Base-by-base conservation (phyloP, 768 basidiomycete species). In the Mycena maculata region DNA sequence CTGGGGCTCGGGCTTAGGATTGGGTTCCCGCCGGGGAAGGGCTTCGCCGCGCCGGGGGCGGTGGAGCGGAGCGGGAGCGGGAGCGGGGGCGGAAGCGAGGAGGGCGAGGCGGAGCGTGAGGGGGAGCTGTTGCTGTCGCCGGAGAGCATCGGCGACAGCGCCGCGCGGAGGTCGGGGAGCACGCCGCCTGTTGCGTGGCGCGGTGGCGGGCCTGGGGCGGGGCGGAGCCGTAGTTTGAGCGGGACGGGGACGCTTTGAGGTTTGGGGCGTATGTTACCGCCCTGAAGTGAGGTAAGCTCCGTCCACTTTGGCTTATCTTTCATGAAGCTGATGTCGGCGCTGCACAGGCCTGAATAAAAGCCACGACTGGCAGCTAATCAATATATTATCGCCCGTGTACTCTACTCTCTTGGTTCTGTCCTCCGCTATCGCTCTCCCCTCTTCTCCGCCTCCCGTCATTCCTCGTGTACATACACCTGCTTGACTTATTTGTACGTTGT, bases 161-260 rank as follows among this genome's bases (percentile, higher is more conserved):
- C 28, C 13, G 66, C 18, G 39, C n/a, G 66, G 18, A 22, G 60
- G 39, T 23, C 66, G 48, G 66, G 55, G 60, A 67, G 66, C 60
- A 61, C 49, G 48, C 66, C 66, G 55, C 66, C 60, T 6, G 66
- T 41, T 0, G 66, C 65, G 53, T 67, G 65, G 65, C 65, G 65
- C 48, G 65, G 65, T 11, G 52, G 36, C 16, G 54, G 53, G 22
- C 13, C 50, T 8, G 59, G 42, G 33, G 59, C 60, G 20, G 60
- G 53, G 41, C 47, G 66, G 1, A 61, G 66, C 11, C 60, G 66
- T 15, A 61, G 66, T 20, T 8, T 67, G 41, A 53, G 65, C 12
- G 65, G 64, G 41, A 59, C 65, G 45, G 59, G 65, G 54, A 22
- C 60, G 42, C 28, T 31, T 10, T 50, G 38, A 57, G 22, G 41